Evolutionary conservation across 495 filamentous ascomycete species (phyloP), one percentile per base, ranked within the genome.

Genomic region (Schizothecium vesticola): DNA sequence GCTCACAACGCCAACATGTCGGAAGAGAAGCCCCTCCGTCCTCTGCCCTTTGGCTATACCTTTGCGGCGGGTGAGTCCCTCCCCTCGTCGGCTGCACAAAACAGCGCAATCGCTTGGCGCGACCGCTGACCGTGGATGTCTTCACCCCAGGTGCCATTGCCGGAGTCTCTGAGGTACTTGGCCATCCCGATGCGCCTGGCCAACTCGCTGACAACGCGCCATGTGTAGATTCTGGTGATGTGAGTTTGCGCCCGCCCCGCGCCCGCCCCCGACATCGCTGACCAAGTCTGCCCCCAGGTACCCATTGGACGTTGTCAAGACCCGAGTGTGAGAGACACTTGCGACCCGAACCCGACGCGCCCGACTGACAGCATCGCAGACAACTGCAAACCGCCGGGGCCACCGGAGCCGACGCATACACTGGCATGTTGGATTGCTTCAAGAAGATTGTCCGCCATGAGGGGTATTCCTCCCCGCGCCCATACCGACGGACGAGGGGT

Each of bases 241-340:
- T 95, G 86, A 72, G 83, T 74, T 64, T 51, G 16, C 43, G 16
- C 36, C 26, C 36, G 58, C 64, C 67, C 24, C 57, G 56, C 58
- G 23, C 16, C 25, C 4, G 68, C 71, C 65, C 28, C 33, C 56
- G 11, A 63, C 43, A n/a, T n/a, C 60, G 63, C 71, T 74, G 66
- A 77, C 69, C 26, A 16, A n/a, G 36, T 58, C 12, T 60, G 66
- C 70, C 64, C 25, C 43, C 29, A 97, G 93, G 95, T 99, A 99
- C 84, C 95, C 95, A 73, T 84, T 99, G 74, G 95, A 99, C 80
- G 94, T 98, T 58, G 92, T 99, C 75, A 99, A 99, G 85, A 99
- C 95, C 62, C 85, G 95, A 87, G 90, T 99, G 91, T 96, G 86
- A 86, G 91, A 60, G 51, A 64, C 22, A 23, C 7, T 58, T 67